Evolutionary conservation across 192 early-diverging fungal species (phyloP).

Genomic region (Linnemannia zychae): DNA sequence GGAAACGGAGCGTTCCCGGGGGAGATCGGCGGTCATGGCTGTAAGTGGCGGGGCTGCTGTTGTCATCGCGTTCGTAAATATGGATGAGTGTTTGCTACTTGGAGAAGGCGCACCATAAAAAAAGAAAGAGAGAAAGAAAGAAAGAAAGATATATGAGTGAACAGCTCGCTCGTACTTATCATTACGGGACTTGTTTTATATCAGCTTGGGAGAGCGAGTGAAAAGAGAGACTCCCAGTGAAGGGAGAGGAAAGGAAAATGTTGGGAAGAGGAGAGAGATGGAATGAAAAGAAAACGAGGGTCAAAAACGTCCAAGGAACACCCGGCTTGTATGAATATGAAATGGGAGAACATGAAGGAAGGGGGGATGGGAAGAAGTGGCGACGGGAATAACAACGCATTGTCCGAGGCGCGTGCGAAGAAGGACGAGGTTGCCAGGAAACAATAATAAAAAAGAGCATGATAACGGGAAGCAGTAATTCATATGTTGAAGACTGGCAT

Average conservation of each 20-base stretch:
- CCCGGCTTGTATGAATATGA: background rate
- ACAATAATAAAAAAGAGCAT: background rate
- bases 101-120: background rate
- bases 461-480: background rate
- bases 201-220: background rate
- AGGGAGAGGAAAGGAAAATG: background rate
- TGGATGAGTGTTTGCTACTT: background rate
- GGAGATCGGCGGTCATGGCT: conserved; percentile 13
- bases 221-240: background rate
- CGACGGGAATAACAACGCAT: background rate
- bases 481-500: background rate
- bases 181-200: background rate
- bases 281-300: background rate
- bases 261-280: background rate
- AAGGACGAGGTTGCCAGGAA: background rate
- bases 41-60: conserved; percentile 28
- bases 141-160: background rate
- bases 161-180: background rate
- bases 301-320: background rate
- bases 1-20: conserved; percentile 30
- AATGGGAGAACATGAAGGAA: background rate
- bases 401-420: conserved; percentile 12
- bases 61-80: conserved; percentile 30
- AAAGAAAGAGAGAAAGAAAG: background rate
- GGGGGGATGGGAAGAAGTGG: background rate